Evolutionary conservation across 345 rosid species (phyloP).

Genomic region (Eucalyptus cladocalyx): DNA sequence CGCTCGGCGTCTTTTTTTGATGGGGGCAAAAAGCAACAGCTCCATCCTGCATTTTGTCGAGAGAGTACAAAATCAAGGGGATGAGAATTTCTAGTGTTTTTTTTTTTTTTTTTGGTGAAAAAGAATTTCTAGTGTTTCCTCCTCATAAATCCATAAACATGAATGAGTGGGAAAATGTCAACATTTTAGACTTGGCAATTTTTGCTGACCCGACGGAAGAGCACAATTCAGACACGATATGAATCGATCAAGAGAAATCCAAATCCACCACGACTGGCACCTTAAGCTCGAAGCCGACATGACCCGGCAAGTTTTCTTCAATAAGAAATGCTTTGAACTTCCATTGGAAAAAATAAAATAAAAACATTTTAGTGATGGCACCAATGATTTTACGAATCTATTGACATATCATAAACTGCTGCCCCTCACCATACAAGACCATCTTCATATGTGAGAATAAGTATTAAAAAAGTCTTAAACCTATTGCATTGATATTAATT

Average conservation of each 20-base stretch:
- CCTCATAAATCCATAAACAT: background rate
- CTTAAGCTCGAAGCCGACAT: background rate
- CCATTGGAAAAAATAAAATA: background rate
- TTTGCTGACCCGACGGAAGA: background rate
- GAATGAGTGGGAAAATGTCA: background rate
- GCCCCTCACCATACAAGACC: background rate
- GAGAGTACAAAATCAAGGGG: background rate
- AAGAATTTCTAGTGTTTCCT: slow-evolving; percentile 18
- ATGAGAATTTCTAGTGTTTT: slow-evolving; percentile 17
- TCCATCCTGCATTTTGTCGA: background rate
- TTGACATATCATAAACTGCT: background rate
- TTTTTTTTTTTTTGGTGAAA: no score
- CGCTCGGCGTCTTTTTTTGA: background rate
- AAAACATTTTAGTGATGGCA: background rate
- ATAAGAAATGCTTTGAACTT: background rate
- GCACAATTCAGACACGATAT: background rate
- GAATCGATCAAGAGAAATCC: background rate
- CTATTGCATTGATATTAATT: no score
- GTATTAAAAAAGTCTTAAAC: no score
- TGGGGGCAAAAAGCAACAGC: background rate
- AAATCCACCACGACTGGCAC: background rate
- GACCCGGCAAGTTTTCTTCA: background rate
- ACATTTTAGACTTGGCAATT: background rate
- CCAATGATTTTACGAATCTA: background rate
- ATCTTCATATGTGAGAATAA: background rate